These are phyloP conservation scores for Candolleomyces eurysporus DNA, from an alignment of 768 basidiomycete genomes.

Conservation along the genomic window DNA sequence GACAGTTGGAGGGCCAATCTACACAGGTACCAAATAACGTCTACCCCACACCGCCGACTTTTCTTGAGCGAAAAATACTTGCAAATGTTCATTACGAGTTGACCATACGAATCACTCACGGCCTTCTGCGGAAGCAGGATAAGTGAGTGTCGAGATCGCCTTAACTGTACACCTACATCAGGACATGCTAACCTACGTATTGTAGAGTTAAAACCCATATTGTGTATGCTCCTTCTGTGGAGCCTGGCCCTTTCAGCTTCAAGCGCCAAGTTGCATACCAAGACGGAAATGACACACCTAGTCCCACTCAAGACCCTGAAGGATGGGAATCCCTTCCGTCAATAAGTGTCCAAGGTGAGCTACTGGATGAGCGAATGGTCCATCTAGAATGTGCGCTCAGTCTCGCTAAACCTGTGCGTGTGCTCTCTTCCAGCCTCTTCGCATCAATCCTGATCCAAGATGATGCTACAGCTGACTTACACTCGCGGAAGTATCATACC, in stretches of 20 bases:
- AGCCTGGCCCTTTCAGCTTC: constrained; percentile 20
- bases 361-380: constrained; percentile 15
- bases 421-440: neutral
- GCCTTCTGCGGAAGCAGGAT: constrained; percentile 22
- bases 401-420: neutral
- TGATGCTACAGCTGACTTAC: neutral
- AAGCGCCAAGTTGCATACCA: constrained; percentile 15
- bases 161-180: neutral
- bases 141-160: constrained; percentile 15
- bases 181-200: neutral
- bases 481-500: neutral
- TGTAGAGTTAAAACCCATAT: constrained; percentile 17
- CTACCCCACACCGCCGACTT: constrained; percentile 19
- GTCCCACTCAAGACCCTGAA: constrained; percentile 22
- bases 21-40: neutral
- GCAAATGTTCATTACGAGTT: constrained; percentile 26
- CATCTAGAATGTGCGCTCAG: constrained; percentile 12
- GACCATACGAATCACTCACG: constrained; percentile 21
- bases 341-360: constrained; percentile 9
- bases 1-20: neutral
- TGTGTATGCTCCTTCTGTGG: constrained; percentile 22
- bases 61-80: constrained; percentile 19
- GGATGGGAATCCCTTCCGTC: constrained; percentile 23
- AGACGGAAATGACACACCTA: constrained; percentile 16
- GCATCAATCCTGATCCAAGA: neutral